Percentiles rank a stretch among this genome's conserved stretches.
Evolutionary conservation across 768 basidiomycete genomes (phyloP).

Genomic region (Phaffia australis): DNA sequence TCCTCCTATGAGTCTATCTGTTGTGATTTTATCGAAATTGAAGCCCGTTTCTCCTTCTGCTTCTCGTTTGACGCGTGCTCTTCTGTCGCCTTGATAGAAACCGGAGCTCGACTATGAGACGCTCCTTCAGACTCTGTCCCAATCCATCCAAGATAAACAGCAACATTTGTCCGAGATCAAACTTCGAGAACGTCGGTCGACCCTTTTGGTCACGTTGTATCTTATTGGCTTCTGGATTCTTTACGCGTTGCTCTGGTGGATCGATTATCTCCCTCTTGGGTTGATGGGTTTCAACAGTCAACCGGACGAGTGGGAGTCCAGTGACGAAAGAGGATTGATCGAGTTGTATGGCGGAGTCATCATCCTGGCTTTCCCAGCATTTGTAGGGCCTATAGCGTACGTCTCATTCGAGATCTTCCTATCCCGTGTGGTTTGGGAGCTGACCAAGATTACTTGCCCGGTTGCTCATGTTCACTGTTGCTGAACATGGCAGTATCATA

Average conservation of each 20-base stretch:
- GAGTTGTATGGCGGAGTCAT: conserved; percentile 34
- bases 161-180: conserved; percentile 67
- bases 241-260: conserved; percentile 35
- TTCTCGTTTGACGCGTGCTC: background rate
- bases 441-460: background rate
- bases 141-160: conserved; percentile 62
- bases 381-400: conserved; percentile 68
- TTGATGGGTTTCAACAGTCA: conserved; percentile 10
- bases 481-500: conserved; percentile 46
- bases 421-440: background rate
- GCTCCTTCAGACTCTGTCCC: conserved; percentile 54
- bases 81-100: conserved; percentile 39
- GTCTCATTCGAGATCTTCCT: conserved; percentile 35
- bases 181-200: conserved; percentile 68
- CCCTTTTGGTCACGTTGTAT: conserved; percentile 65
- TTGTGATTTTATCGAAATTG: no score
- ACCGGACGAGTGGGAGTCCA: background rate
- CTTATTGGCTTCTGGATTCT: conserved; percentile 61
- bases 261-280: conserved; percentile 26
- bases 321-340: conserved; percentile 38
- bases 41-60: background rate
- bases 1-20: background rate
- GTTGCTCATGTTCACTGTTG: background rate
- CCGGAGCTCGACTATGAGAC: conserved; percentile 65
- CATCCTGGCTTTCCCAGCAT: conserved; percentile 46